Conservation (phyloP, 176 grass and related monocot genomes). For the Oryza officinalis region DNA sequence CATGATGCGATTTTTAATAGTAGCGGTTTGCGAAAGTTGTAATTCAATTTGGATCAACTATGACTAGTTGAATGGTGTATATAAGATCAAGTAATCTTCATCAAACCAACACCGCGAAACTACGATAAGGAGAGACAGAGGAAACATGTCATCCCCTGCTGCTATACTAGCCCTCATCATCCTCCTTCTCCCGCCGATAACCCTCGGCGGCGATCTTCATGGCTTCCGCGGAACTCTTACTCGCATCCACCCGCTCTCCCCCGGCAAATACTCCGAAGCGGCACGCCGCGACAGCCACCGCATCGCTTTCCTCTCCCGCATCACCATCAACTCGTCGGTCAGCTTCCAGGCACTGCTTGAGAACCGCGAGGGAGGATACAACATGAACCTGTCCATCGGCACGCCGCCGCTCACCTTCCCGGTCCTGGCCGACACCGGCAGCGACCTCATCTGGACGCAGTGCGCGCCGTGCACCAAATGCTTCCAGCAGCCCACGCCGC, state of each 20-base stretch:
- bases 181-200: too few relatives aligned
- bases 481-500: slow-evolving; percentile 46
- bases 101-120: too few relatives aligned
- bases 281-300: slow-evolving; percentile 24
- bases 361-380: slow-evolving; percentile 39
- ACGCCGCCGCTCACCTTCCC: slow-evolving; percentile 44
- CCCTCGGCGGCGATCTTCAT: too few relatives aligned
- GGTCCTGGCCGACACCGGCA: slow-evolving; percentile 25
- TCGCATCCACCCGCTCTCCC: too few relatives aligned
- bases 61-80: too few relatives aligned
- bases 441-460: neutral
- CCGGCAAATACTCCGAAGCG: neutral
- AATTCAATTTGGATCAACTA: too few relatives aligned
- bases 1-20: too few relatives aligned
- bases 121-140: too few relatives aligned
- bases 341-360: neutral
- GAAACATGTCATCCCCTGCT: too few relatives aligned
- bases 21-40: too few relatives aligned
- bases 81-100: too few relatives aligned
- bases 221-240: slow-evolving; percentile 36
- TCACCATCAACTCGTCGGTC: neutral
- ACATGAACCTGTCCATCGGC: slow-evolving; percentile 51
- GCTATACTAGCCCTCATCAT: too few relatives aligned
- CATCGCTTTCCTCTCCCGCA: neutral
- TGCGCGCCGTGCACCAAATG: slow-evolving; percentile 39